Conservation (phyloP, 495 filamentous ascomycete genomes). For the Penicillium soppii region DNA sequence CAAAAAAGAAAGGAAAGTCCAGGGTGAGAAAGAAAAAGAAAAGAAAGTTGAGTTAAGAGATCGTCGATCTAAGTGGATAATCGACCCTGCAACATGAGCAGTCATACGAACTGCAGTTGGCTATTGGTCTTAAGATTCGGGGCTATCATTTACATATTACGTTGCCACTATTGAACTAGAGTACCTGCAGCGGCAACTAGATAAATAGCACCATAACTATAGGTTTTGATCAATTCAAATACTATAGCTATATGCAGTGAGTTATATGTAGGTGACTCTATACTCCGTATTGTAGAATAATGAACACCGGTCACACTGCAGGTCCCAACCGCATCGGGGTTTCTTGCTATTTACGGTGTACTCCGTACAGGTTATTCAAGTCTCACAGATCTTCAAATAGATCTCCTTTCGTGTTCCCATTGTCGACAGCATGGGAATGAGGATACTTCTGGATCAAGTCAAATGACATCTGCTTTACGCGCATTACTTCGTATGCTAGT, state of each 20-base stretch:
- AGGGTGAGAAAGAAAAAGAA: not conserved
- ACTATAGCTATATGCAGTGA: no score
- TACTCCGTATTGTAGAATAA: no score
- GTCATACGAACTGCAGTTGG: slow-evolving; percentile 11
- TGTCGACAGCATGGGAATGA: not conserved
- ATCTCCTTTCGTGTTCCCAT: not conserved
- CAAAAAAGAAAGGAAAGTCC: not conserved
- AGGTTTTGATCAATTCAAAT: no score
- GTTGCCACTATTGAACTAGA: slow-evolving; percentile 18
- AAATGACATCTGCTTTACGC: slow-evolving; percentile 1
- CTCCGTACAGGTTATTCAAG: not conserved
- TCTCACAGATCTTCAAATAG: not conserved
- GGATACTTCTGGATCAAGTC: not conserved
- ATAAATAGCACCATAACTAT: no score
- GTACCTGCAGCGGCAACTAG: slow-evolving; percentile 24
- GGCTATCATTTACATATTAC: slow-evolving; percentile 3
- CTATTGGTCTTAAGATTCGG: slow-evolving; percentile 6
- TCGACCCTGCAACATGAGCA: slow-evolving; percentile 15
- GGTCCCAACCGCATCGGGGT: not conserved
- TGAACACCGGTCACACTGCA: slow-evolving; percentile 8
- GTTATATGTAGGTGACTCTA: no score
- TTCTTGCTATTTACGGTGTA: not conserved
- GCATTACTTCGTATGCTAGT: no score
- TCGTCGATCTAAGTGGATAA: slow-evolving; percentile 15
- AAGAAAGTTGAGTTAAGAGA: not conserved